Evolutionary conservation across 1,139 yeast species (phyloP).

Genomic region (Diutina pseudorugosa): DNA sequence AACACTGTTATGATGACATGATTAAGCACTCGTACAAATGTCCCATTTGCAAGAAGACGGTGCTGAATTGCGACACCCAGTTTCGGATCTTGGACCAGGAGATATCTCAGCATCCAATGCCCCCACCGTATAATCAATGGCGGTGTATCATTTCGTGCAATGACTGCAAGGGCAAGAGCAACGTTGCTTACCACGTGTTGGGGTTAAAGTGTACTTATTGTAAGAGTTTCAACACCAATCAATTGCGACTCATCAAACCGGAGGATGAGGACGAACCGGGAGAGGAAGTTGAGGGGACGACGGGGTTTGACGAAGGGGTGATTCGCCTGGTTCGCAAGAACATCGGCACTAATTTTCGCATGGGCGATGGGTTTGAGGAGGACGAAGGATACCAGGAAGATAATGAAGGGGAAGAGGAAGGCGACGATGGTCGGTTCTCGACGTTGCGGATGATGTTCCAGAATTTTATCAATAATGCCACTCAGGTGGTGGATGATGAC

Average conservation of each 20-base stretch:
- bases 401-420: constrained; percentile 11
- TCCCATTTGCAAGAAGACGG: constrained; percentile 78
- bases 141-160: constrained; percentile 69
- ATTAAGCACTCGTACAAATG: constrained; percentile 77
- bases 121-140: constrained; percentile 71
- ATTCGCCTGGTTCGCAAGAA: constrained; percentile 25
- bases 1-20: constrained; percentile 68
- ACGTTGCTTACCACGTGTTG: constrained; percentile 66
- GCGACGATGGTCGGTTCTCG: constrained; percentile 17
- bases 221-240: constrained; percentile 75
- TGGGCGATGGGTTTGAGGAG: constrained; percentile 13
- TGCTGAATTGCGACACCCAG: constrained; percentile 78
- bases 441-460: constrained; percentile 25
- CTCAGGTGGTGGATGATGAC: constrained; percentile 1
- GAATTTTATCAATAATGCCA: constrained; percentile 25
- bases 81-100: constrained; percentile 80
- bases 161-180: constrained; percentile 80
- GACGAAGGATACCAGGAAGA: constrained; percentile 11
- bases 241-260: constrained; percentile 49
- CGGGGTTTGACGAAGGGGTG: constrained; percentile 8
- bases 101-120: constrained; percentile 63
- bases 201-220: constrained; percentile 86
- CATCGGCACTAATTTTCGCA: constrained; percentile 26
- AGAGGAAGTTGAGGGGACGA: constrained; percentile 1
- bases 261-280: constrained; percentile 29